A percentile compares a stretch with the other conserved stretches of the same genome.
Conservation (phyloP, 345 rosid species). For the Fremontodendron californicum region DNA sequence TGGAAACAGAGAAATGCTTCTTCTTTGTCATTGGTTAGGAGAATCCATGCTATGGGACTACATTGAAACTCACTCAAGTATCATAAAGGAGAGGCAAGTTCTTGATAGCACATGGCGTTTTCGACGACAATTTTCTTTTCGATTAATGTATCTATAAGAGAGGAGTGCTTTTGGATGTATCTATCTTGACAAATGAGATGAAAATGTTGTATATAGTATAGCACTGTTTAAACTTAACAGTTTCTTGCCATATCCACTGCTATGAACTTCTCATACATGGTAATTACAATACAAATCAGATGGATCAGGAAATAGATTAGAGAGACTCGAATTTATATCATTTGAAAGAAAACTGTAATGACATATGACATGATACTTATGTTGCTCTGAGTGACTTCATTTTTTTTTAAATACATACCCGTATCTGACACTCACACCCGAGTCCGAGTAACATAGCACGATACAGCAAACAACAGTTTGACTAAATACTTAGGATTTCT, state of each 20-base stretch:
- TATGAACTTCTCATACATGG: neutral
- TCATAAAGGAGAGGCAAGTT: conserved; percentile 3
- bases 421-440: no score
- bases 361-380: conserved; percentile 9
- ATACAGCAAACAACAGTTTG: conserved; percentile 6
- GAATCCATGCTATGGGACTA: conserved; percentile 85
- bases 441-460: no score
- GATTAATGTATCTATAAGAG: conserved; percentile 15
- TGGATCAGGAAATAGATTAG: neutral
- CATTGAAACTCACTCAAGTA: conserved; percentile 35
- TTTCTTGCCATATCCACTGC: conserved; percentile 8
- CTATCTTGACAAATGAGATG: conserved; percentile 7
- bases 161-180: conserved; percentile 7
- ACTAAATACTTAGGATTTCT: conserved; percentile 4
- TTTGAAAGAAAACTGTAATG: conserved; percentile 1
- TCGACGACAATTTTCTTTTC: neutral
- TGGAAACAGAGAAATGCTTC: conserved; percentile 59
- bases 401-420: no score
- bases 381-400: no score
- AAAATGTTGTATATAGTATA: conserved; percentile 2
- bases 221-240: neutral
- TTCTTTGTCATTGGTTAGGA: conserved; percentile 59
- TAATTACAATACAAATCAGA: neutral
- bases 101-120: neutral
- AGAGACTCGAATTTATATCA: neutral